phyloP scores from a whole-genome alignment of 2,329 filamentous ascomycete genomes.

The Byssochlamys sp. region DNA sequence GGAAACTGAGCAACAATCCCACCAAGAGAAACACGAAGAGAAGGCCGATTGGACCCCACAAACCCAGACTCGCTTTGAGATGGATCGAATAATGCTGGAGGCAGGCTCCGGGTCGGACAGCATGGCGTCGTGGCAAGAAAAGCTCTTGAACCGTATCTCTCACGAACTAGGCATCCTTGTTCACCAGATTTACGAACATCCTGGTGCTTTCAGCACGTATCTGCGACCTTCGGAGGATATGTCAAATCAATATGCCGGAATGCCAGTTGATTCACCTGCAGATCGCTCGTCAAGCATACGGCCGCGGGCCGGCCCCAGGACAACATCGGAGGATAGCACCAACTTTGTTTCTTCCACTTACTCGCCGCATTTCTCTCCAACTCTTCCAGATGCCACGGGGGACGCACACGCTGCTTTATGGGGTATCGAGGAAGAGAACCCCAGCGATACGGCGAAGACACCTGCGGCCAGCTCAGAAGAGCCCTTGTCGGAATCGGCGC shows the following conservation, averaged over 20 bases:
- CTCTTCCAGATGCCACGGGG: conserved; percentile 30
- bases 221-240: conserved; percentile 51
- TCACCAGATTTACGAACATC: conserved; percentile 72
- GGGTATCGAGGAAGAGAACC: conserved; percentile 54
- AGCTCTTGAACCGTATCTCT: conserved; percentile 73
- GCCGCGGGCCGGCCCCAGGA: conserved; percentile 8
- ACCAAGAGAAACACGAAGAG: conserved; percentile 10
- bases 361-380: conserved; percentile 43
- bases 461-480: conserved; percentile 12
- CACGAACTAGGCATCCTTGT: conserved; percentile 77
- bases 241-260: conserved; percentile 66
- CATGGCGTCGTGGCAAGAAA: conserved; percentile 44
- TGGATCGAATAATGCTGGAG: conserved; percentile 26
- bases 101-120: conserved; percentile 15
- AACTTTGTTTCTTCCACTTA: conserved; percentile 19
- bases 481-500: conserved; percentile 28
- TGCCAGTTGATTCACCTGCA: conserved; percentile 41
- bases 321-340: conserved; percentile 11
- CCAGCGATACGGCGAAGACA: conserved; percentile 6
- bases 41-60: conserved; percentile 18
- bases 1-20: conserved; percentile 14
- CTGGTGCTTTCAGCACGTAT: conserved; percentile 81
- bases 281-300: conserved; percentile 12
- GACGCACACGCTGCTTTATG: conserved; percentile 50
- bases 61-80: conserved; percentile 24